Conservation (phyloP, 192 early-diverging fungal genomes). For the Coemansia sp. region DNA sequence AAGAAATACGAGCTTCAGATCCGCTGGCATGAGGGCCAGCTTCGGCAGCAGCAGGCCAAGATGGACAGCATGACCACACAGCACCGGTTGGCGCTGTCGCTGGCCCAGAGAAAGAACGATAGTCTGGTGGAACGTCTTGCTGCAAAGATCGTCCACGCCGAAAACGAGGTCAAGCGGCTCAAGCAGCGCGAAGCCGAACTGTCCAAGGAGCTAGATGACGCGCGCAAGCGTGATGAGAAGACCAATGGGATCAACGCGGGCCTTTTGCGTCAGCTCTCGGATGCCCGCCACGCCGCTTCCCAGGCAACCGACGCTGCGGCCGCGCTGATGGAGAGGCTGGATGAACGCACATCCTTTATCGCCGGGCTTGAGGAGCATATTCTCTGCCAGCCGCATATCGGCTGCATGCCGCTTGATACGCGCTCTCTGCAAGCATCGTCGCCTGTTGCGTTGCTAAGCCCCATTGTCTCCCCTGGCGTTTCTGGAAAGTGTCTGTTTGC, state of each 20-base stretch:
- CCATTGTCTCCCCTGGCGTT: not conserved
- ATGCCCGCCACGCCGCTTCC: slow-evolving; percentile 15
- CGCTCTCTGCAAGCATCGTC: not conserved
- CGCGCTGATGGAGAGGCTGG: slow-evolving; percentile 18
- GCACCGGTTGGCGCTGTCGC: slow-evolving; percentile 21
- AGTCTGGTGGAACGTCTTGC: slow-evolving; percentile 16
- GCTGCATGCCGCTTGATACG: not conserved
- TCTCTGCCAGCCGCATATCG: not conserved
- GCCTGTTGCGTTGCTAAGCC: not conserved
- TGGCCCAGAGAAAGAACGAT: slow-evolving; percentile 20
- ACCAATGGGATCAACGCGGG: not conserved
- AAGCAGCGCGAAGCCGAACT: slow-evolving; percentile 20
- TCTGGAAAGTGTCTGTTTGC: slow-evolving; percentile 13
- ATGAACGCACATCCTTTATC: slow-evolving; percentile 19
- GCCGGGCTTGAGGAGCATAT: slow-evolving; percentile 29
- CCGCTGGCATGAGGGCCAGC: slow-evolving; percentile 30
- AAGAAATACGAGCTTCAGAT: slow-evolving; percentile 15
- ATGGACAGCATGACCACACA: not conserved
- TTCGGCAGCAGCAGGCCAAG: slow-evolving; percentile 17
- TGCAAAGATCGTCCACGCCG: slow-evolving; percentile 15
- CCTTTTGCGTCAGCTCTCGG: slow-evolving; percentile 15
- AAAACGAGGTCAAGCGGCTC: slow-evolving; percentile 17
- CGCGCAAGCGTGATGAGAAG: slow-evolving; percentile 8
- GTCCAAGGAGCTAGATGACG: slow-evolving; percentile 17
- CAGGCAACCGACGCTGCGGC: slow-evolving; percentile 10